These are phyloP conservation scores for Cordyceps cateniannulata DNA, from an alignment of 2,329 filamentous ascomycete genomes.

Conservation along the genomic window DNA sequence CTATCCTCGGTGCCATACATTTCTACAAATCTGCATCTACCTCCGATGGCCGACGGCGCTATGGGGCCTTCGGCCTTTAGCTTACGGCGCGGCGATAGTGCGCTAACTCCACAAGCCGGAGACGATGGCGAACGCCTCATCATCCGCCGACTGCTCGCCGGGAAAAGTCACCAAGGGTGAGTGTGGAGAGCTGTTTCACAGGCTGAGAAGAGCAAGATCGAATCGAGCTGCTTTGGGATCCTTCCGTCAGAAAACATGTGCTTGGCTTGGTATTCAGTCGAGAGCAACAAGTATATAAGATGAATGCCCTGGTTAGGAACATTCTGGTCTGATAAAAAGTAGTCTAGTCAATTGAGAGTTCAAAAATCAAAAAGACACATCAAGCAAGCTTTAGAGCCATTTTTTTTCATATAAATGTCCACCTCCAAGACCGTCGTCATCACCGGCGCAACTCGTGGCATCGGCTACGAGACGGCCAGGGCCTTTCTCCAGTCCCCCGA, in stretches of 20 bases:
- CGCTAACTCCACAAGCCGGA: neutral
- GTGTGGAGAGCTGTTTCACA: neutral
- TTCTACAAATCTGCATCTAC: neutral
- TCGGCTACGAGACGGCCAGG: slow-evolving; percentile 53
- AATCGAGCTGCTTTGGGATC: neutral
- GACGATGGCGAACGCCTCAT: neutral
- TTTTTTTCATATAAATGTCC: neutral
- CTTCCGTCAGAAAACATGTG: neutral
- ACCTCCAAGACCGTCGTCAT: slow-evolving; percentile 35
- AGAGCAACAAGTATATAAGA: neutral
- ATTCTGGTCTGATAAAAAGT: too few species aligned
- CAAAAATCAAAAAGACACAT: neutral
- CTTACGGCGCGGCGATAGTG: neutral
- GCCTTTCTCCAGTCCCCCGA: slow-evolving; percentile 40
- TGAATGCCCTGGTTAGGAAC: too few species aligned
- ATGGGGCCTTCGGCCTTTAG: neutral
- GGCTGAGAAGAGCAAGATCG: neutral
- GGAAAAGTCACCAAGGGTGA: too few species aligned
- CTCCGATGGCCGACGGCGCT: neutral
- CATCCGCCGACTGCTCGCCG: neutral
- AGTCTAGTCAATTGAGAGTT: too few species aligned
- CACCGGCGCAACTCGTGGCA: slow-evolving; percentile 56
- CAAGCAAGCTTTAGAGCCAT: neutral
- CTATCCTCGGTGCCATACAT: neutral
- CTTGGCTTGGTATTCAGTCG: too few species aligned